Evolutionary conservation across 352 stramenopile genomes (phyloP).

Genomic region (Phytopythium cucurbitacearum): DNA sequence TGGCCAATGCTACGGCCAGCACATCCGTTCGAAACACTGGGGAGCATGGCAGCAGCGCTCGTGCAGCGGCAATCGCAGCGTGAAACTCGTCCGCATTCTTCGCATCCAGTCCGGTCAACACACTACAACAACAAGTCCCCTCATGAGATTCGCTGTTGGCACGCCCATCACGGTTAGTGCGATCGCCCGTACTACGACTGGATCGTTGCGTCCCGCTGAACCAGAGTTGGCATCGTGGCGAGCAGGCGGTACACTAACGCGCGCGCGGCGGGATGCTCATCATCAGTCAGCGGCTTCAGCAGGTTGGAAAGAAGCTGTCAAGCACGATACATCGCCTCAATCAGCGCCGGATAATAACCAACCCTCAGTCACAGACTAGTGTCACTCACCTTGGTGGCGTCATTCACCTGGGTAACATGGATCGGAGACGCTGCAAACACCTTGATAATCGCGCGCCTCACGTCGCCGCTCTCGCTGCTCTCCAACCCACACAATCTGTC

Average conservation of each 20-base stretch:
- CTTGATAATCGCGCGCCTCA: constrained; percentile 32
- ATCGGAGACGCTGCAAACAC: constrained; percentile 31
- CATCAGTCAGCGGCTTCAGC: constrained; percentile 9
- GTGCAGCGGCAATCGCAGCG: constrained; percentile 28
- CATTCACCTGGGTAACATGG: constrained; percentile 47
- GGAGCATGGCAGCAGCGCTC: constrained; percentile 18
- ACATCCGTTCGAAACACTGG: constrained; percentile 24
- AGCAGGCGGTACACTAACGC: constrained; percentile 33
- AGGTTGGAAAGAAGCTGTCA: constrained; percentile 23
- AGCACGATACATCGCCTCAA: constrained; percentile 1
- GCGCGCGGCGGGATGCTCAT: constrained; percentile 8
- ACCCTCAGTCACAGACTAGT: not conserved
- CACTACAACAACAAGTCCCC: not conserved
- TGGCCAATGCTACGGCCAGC: constrained; percentile 12
- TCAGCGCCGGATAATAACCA: not conserved
- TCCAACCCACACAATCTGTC: not conserved
- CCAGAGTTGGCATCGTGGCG: constrained; percentile 37
- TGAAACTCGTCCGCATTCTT: constrained; percentile 12
- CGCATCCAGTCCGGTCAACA: not conserved
- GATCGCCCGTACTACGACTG: constrained; percentile 14
- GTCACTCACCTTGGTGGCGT: constrained; percentile 31
- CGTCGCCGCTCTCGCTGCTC: constrained; percentile 27
- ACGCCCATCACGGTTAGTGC: too few relatives aligned
- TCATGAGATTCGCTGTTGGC: not conserved
- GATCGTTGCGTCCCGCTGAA: constrained; percentile 17